phyloP scores from a whole-genome alignment of 202 grass and related monocot species.

The Bolboschoenoplectus hybrid region DNA sequence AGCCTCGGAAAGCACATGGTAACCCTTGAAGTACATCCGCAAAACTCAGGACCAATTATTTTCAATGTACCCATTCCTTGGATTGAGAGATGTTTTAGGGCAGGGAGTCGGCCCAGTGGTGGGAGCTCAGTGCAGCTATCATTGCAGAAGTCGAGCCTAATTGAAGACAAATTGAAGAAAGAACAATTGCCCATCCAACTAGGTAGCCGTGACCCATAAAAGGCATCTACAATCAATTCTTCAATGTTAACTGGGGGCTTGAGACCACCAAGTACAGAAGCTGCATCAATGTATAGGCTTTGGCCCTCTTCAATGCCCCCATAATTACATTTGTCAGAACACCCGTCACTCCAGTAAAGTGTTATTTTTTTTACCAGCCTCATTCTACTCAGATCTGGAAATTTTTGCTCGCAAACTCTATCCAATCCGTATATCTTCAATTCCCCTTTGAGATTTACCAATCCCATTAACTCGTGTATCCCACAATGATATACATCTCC shows the following conservation, averaged over 20 bases:
- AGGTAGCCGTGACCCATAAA: neutral
- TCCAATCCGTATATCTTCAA: conserved; percentile 32
- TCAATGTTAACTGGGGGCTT: conserved; percentile 2
- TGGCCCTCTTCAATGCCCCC: neutral
- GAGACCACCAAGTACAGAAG: conserved; percentile 1
- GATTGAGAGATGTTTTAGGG: conserved; percentile 32
- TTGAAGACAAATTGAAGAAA: neutral
- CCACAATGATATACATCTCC: conserved; percentile 26
- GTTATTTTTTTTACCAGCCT: neutral
- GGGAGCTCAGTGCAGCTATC: conserved; percentile 32
- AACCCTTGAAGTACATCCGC: neutral
- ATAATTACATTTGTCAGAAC: conserved; percentile 15
- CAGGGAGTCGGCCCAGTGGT: conserved; percentile 27
- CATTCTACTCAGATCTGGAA: neutral
- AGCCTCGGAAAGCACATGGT: conserved; percentile 28
- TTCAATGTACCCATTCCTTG: conserved; percentile 22
- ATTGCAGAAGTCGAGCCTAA: conserved; percentile 3
- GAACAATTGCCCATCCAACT: neutral
- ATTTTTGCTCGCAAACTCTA: conserved; percentile 11
- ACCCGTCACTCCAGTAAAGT: conserved; percentile 1
- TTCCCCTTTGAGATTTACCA: conserved; percentile 42
- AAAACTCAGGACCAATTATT: conserved; percentile 37
- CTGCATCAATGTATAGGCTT: neutral
- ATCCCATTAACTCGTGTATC: conserved; percentile 21
- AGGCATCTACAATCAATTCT: conserved; percentile 26